Evolutionary conservation across 495 filamentous ascomycete genomes (phyloP), one percentile per base, ranked within the genome.

Genomic region (Aspergillus leporis): DNA sequence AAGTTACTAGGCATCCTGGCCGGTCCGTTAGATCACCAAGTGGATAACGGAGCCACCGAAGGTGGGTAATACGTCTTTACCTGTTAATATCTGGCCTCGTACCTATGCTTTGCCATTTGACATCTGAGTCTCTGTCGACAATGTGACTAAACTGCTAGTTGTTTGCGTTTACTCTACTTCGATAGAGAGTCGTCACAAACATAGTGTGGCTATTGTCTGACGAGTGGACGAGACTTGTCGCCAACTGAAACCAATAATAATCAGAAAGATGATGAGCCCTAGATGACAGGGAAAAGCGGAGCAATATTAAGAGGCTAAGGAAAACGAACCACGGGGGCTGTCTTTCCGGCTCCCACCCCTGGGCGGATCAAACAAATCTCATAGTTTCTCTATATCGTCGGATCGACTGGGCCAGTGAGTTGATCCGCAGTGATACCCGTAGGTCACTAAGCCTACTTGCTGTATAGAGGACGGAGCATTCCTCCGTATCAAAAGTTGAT

Each of bases 311-410:
- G 13, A 0, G 14, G 47, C 47, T 50, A 50, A 50, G 23, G 30
- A 30, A 53, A 56, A 51, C 55, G 51, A 66, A 56, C 51, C 51
- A 62, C 64, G 64, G 61, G 61, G 58, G 64, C 57, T 58, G 31
- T 43, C 60, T 34, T 63, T 30, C 58, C 61, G 64, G 47, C 59
- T 51, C 62, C 50, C 62, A 55, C 66, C 69, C 71, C 73, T 75
- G 73, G 71, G 67, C 67, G 63, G 67, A 75, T 75, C 72, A 73
- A 61, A 66, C 66, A 61, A 66, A 67, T 57, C 53, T 61, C 49
- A 47, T 9, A 25, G 43, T 53, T 58, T 47, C 53, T 67, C 58
- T 62, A 61, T 65, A 64, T 65, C 59, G 58, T 53, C 31, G 58
- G 57, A 48, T 54, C 51, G 57, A 46, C n/a, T 43, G 49, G 16